Evolutionary conservation across 768 basidiomycete genomes (phyloP).

Genomic region (Filobasidium floriforme): DNA sequence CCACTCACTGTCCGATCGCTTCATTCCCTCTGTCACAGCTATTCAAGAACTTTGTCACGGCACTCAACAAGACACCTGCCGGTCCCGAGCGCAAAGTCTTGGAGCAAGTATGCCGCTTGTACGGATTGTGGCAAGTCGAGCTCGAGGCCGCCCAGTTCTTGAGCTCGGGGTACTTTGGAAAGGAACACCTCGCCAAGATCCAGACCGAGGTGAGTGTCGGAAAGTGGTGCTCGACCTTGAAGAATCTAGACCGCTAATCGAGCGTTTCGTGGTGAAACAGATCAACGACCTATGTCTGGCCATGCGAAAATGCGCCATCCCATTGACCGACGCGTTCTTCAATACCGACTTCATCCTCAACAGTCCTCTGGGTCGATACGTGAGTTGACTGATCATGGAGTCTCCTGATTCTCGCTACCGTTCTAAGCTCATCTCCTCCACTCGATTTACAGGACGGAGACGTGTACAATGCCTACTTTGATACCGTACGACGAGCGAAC

Average conservation of each 20-base stretch:
- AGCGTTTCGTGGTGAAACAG: not conserved
- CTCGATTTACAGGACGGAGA: constrained; percentile 36
- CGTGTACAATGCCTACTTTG: constrained; percentile 36
- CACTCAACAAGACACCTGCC: constrained; percentile 26
- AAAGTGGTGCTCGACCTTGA: no score
- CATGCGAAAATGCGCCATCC: constrained; percentile 35
- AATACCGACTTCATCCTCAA: constrained; percentile 44
- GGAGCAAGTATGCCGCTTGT: constrained; percentile 43
- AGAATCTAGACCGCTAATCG: no score
- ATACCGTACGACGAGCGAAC: constrained; percentile 37
- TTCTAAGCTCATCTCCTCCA: constrained; percentile 25
- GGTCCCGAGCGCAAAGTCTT: constrained; percentile 39
- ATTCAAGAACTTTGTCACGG: constrained; percentile 1
- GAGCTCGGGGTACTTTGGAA: constrained; percentile 44
- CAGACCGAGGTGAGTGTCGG: constrained; percentile 24
- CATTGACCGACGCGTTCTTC: constrained; percentile 43
- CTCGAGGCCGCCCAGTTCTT: constrained; percentile 47
- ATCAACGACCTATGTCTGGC: constrained; percentile 39
- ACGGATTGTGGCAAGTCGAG: constrained; percentile 47
- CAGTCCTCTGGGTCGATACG: constrained; percentile 47
- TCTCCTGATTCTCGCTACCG: not conserved
- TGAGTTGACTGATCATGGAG: not conserved
- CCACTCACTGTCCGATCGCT: not conserved
- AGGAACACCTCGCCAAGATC: constrained; percentile 38
- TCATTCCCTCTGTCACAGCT: constrained; percentile 14